Evolutionary conservation across 1,284 basidiomycete species (phyloP).

Genomic region (Tilletia horrida): DNA sequence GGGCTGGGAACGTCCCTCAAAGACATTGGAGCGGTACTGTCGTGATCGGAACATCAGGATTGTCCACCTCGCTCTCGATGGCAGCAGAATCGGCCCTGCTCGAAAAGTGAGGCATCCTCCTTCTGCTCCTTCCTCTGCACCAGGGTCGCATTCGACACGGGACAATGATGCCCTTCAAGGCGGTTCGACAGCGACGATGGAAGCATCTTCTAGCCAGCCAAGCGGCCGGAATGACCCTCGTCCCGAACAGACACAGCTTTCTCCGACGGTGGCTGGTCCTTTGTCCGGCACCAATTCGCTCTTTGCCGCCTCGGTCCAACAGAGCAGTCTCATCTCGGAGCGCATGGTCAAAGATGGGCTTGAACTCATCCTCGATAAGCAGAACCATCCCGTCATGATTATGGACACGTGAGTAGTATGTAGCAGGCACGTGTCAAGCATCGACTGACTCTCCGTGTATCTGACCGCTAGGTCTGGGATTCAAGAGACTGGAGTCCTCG

Average conservation of each 20-base stretch:
- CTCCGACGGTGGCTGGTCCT: background rate
- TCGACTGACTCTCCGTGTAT: slow-evolving; percentile 18
- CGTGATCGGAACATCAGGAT: slow-evolving; percentile 30
- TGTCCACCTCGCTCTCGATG: slow-evolving; percentile 43
- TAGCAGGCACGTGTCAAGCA: background rate
- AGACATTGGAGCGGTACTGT: slow-evolving; percentile 33
- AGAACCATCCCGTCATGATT: slow-evolving; percentile 42
- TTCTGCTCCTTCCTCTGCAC: background rate
- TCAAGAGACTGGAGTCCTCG: slow-evolving; percentile 47
- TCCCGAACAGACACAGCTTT: too few species aligned
- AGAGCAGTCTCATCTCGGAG: slow-evolving; percentile 28
- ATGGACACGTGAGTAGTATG: slow-evolving; percentile 34
- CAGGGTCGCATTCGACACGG: background rate
- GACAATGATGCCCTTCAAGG: too few species aligned
- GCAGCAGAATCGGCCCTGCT: slow-evolving; percentile 18
- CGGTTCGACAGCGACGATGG: background rate
- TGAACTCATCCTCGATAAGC: slow-evolving; percentile 37
- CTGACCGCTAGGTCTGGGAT: slow-evolving; percentile 41
- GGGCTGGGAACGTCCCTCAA: slow-evolving; percentile 43
- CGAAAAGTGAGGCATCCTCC: background rate
- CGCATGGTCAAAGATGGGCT: slow-evolving; percentile 47
- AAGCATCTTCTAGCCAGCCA: background rate
- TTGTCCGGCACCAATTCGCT: background rate
- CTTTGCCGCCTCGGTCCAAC: slow-evolving; percentile 16
- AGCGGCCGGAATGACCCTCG: background rate